Evolutionary conservation across 148 eudicot genomes (phyloP).

Genomic region (Linanthus parryae): DNA sequence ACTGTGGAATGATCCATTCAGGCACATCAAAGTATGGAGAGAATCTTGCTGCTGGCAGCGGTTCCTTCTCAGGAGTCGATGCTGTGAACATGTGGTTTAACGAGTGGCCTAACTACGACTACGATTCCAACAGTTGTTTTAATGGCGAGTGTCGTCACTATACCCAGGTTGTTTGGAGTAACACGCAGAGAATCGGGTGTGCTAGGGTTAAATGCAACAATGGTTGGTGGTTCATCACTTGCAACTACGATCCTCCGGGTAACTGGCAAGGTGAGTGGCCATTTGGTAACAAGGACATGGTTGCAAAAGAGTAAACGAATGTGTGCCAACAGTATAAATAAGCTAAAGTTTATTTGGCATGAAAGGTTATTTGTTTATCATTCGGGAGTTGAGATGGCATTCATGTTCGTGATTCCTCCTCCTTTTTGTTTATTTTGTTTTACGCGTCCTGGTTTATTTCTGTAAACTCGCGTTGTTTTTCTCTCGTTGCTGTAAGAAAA

Average conservation of each 20-base stretch:
- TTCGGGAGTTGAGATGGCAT: too few relatives aligned
- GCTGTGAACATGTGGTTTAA: constrained; percentile 27
- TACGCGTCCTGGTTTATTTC: too few relatives aligned
- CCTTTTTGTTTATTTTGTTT: too few relatives aligned
- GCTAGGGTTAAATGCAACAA: constrained; percentile 9
- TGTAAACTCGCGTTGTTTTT: too few relatives aligned
- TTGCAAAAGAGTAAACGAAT: too few relatives aligned
- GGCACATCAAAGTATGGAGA: constrained; percentile 24
- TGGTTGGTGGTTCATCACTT: constrained; percentile 6
- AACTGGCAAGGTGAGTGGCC: constrained; percentile 13
- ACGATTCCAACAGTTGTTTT: not conserved
- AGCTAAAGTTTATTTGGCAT: too few relatives aligned
- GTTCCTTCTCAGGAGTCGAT: constrained; percentile 5
- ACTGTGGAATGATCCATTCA: constrained; percentile 27
- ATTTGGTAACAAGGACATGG: too few relatives aligned
- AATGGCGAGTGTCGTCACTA: constrained; percentile 6
- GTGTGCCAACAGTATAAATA: too few relatives aligned
- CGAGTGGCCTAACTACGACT: constrained; percentile 22
- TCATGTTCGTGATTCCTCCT: too few relatives aligned
- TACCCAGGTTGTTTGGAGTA: constrained; percentile 8
- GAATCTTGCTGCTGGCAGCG: constrained; percentile 19
- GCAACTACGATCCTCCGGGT: constrained; percentile 8
- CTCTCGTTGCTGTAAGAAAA: too few relatives aligned
- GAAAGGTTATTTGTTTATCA: too few relatives aligned
- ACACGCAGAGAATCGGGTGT: constrained; percentile 3